Evolutionary conservation across 495 filamentous ascomycete species (phyloP), one percentile per base, ranked within the genome.

Genomic region (Articulospora tetracladia): DNA sequence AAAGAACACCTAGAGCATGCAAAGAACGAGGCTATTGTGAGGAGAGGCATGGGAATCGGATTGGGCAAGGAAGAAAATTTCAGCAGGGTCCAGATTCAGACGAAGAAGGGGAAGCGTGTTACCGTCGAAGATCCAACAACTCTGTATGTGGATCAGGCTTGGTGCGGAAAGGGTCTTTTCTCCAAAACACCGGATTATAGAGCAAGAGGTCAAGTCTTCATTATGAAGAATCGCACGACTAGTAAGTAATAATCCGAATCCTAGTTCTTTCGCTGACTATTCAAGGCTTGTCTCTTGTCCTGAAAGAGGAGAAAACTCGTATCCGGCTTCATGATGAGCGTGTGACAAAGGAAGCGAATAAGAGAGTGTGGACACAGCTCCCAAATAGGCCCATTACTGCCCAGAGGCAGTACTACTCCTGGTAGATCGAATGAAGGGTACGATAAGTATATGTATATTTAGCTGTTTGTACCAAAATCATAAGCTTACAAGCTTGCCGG

Each of bases 301-400:
- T 98, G 69, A 98, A 98, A 77, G 94, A 98, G 69, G 90, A 98
- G 71, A 86, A 85, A 70, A 97, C 94, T 1, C 78, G 90, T 28
- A 85, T 97, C 52, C 82, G 94, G 30, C 79, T 89, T 66, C 85
- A 86, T 70, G 74, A 89, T 58, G 92, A 96, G 67, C 79, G 86
- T 58, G 80, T 90, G 68, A 84, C 85, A 66, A 90, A 88, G 72
- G 74, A 83, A 70, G 76, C 82, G 46, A 84, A 84, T 66, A 77
- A 86, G 61, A 86, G 87, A 58, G 84, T 93, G 19, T 97, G 92
- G 93, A 81, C 88, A 23, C 89, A 89, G 66, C 75, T 97, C 27
- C 94, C 93, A 2, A 88, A 96, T 71, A 77, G 87, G 32, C 86
- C 87, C 0, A 75, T 93, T 24, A 84, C 83, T 57, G 82, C 85